These are phyloP conservation scores for Piloderma croceum DNA, from an alignment of 768 basidiomycete species.

Conservation along the genomic window DNA sequence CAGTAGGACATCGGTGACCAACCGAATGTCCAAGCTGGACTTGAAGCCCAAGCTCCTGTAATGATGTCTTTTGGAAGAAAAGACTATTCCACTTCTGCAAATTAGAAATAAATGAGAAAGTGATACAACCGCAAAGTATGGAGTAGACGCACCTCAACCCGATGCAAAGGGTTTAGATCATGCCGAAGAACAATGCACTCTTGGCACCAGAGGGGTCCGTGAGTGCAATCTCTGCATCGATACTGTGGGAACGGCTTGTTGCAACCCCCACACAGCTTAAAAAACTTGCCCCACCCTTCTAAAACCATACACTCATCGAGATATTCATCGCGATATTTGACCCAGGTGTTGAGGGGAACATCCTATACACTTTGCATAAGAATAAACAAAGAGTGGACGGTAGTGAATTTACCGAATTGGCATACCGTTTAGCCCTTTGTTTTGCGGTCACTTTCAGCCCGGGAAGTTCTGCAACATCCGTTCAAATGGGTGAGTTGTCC, in stretches of 20 bases:
- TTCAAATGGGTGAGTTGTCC: no score
- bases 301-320: slow-evolving; percentile 7
- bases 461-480: no score
- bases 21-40: no score
- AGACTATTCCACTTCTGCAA: no score
- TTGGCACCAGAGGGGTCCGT: slow-evolving; percentile 4
- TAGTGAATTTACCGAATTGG: no score
- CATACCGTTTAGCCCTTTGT: no score
- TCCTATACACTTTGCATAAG: no score
- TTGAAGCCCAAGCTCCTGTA: no score
- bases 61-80: no score
- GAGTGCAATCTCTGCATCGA: background rate
- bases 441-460: no score
- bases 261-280: slow-evolving; percentile 5
- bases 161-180: slow-evolving; percentile 11
- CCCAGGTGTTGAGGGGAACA: slow-evolving; percentile 12
- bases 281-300: slow-evolving; percentile 12
- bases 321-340: slow-evolving; percentile 9
- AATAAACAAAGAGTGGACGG: no score
- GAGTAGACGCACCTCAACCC: slow-evolving; percentile 12
- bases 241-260: background rate
- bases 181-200: slow-evolving; percentile 13
- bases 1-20: no score
- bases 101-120: background rate
- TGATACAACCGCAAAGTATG: background rate